A percentile compares a stretch with the other conserved stretches of the same genome.
Conservation (phyloP, 768 basidiomycete species). For the Mycena leptocephala region DNA sequence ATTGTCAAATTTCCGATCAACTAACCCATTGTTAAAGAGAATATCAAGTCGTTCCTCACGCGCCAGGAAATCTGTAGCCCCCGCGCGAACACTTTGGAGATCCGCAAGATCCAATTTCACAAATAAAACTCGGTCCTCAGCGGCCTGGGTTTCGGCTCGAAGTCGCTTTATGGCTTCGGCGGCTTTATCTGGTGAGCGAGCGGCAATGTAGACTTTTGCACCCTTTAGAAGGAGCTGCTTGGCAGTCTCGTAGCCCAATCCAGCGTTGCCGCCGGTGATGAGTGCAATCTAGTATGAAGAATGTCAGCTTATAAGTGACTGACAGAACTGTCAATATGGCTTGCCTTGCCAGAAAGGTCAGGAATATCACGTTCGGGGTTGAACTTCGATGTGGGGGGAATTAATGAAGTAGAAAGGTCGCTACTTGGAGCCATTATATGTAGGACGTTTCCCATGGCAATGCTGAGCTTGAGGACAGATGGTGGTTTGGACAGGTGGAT, state of each 20-base stretch:
- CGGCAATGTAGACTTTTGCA: background rate
- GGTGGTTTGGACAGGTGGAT: background rate
- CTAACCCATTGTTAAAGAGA: background rate
- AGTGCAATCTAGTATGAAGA: background rate
- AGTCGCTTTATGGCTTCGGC: background rate
- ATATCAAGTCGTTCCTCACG: background rate
- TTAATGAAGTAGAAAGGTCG: background rate
- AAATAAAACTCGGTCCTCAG: background rate
- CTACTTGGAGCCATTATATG: background rate
- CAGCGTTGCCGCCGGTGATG: background rate
- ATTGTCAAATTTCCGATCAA: background rate
- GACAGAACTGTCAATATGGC: background rate
- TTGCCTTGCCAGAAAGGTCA: slow-evolving; percentile 11
- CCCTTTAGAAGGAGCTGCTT: slow-evolving; percentile 14
- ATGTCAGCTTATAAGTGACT: background rate
- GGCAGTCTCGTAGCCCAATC: background rate
- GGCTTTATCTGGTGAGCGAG: background rate
- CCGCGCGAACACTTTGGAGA: background rate
- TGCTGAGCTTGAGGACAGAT: background rate
- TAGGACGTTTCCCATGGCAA: background rate
- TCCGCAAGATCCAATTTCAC: slow-evolving; percentile 12
- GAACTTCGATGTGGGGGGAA: background rate
- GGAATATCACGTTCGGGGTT: background rate
- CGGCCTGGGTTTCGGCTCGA: background rate
- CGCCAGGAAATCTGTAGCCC: background rate